phyloP scores from a whole-genome alignment of 208 protist genomes.

The Wallacemonas sp. region DNA sequence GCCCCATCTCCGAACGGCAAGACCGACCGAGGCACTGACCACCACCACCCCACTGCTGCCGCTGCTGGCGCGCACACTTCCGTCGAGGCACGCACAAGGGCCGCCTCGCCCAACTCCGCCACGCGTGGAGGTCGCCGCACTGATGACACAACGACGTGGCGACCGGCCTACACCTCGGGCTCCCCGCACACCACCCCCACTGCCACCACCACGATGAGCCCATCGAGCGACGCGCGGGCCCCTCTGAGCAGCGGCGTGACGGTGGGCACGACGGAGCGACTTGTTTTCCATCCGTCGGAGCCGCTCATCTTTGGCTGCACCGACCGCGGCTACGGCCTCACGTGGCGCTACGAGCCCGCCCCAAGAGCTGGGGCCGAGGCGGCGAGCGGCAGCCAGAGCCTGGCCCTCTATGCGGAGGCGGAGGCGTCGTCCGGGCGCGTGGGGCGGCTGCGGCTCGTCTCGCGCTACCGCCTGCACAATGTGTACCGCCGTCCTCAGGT shows the following conservation, averaged over 20 bases:
- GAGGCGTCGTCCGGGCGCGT: neutral
- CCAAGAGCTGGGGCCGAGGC: too few relatives aligned
- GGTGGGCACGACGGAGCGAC: slow-evolving; percentile 14
- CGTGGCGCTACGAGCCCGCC: slow-evolving; percentile 51
- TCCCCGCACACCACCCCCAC: too few relatives aligned
- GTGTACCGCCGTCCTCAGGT: slow-evolving; percentile 30
- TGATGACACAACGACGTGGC: neutral
- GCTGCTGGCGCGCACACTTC: too few relatives aligned
- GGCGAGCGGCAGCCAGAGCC: too few relatives aligned
- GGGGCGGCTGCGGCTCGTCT: slow-evolving; percentile 7
- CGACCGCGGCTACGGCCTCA: slow-evolving; percentile 52
- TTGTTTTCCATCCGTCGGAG: slow-evolving; percentile 66
- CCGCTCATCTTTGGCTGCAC: slow-evolving; percentile 56
- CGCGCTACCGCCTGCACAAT: slow-evolving; percentile 16
- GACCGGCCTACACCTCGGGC: too few relatives aligned
- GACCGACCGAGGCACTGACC: neutral
- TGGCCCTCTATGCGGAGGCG: too few relatives aligned
- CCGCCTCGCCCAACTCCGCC: too few relatives aligned
- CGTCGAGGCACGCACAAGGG: too few relatives aligned
- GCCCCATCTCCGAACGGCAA: too few relatives aligned
- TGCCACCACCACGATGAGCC: neutral
- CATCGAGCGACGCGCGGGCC: too few relatives aligned
- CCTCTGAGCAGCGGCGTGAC: neutral
- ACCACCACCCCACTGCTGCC: too few relatives aligned
- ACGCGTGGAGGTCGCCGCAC: too few relatives aligned